phyloP scores from a whole-genome alignment of 2,329 filamentous ascomycete species.

The Apiospora aurea region DNA sequence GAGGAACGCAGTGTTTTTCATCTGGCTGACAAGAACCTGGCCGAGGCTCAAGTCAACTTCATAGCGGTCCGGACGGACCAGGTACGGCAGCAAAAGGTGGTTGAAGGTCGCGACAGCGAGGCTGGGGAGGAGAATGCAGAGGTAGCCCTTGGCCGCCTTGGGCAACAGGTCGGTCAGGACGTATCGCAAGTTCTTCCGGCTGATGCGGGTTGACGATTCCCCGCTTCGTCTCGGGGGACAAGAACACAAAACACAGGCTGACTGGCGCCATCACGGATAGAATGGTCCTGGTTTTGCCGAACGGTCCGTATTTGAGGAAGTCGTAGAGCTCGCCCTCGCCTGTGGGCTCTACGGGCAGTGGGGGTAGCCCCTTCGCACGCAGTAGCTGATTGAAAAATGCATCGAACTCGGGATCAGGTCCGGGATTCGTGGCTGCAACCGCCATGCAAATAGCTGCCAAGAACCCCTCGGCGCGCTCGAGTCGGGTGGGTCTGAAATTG shows the following conservation, averaged over 20 bases:
- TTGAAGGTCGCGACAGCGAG: neutral
- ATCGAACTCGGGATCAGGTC: neutral
- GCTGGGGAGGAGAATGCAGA: neutral
- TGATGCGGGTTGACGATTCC: neutral
- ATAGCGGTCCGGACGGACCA: neutral
- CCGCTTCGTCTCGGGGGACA: neutral
- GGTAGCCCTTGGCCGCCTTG: neutral
- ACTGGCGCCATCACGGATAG: neutral
- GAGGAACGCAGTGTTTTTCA: neutral
- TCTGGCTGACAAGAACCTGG: neutral
- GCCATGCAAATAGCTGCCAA: neutral
- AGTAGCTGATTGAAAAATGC: neutral
- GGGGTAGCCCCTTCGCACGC: neutral
- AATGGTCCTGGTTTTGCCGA: neutral
- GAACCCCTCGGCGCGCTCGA: neutral
- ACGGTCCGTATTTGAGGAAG: neutral
- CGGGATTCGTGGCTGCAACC: neutral
- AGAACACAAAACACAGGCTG: neutral
- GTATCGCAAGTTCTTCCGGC: neutral
- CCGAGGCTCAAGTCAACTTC: neutral
- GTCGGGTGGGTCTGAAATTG: neutral
- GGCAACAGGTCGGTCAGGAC: neutral
- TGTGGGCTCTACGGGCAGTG: neutral
- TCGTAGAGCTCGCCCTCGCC: neutral
- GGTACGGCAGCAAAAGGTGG: neutral